Base-by-base conservation (phyloP, 2,329 filamentous ascomycete genomes). In the Sclerotinia borealis region DNA sequence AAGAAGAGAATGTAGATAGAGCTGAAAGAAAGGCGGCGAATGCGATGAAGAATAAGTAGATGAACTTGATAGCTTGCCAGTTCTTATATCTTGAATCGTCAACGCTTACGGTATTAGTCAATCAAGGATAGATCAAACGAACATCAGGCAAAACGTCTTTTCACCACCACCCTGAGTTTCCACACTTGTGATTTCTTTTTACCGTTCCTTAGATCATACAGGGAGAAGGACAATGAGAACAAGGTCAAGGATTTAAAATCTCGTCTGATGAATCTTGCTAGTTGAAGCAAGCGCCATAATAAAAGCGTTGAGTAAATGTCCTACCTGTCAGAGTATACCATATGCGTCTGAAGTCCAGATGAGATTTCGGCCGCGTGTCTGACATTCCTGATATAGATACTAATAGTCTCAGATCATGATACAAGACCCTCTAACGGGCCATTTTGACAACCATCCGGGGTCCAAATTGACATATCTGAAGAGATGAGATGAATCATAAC, bases 1-100 rank as follows among this genome's bases (percentile, higher is more conserved):
- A 68, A 67, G 63, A 68, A 73, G 67, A 68, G 71, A 73, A 71
- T 65, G 70, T 68, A 69, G 68, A 68, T 64, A 49, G 65, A 68
- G 68, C 49, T 64, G 65, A 70, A 72, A 65, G 64, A 71, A 60
- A 69, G 65, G 70, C 58, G 68, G 67, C 66, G 68, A 63, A 72
- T 68, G 68, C 52, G 68, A 71, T 69, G 68, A 67, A 64, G 55
- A 65, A 64, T 60, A 67, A 61, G 65, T 63, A 50, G 34, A 59
- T 55, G 45, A 59, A 41, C 52, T 58, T 56, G 66, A 64, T 55
- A 60, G 63, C 39, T 34, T 41, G 50, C 36, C 19, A 63, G 51
- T 19, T 59, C 63, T 68, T 72, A 71, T 72, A 72, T 59, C 48
- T 66, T 65, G 67, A 67, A 68, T 65, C 56, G 61, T 64, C 29